Conservation (phyloP, 2,329 filamentous ascomycete genomes). For the Polychaeton citri region DNA sequence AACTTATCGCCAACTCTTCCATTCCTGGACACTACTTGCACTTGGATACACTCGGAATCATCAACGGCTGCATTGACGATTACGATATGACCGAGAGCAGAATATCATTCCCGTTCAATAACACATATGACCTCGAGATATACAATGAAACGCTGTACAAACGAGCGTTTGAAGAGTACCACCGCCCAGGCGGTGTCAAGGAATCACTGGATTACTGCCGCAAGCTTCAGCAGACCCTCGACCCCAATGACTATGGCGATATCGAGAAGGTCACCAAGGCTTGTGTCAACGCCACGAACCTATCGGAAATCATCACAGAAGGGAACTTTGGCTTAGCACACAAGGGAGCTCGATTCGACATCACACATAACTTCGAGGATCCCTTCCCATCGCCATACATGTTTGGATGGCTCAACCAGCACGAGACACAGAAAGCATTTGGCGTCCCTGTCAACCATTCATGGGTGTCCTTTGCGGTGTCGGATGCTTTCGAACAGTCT, state of each 20-base stretch:
- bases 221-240: slow-evolving; percentile 17
- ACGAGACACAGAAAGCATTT: slow-evolving; percentile 43
- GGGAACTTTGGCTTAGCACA: slow-evolving; percentile 30
- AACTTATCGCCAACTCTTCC: slow-evolving; percentile 37
- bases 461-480: slow-evolving; percentile 21
- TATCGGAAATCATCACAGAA: slow-evolving; percentile 30
- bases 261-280: slow-evolving; percentile 19
- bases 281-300: slow-evolving; percentile 21
- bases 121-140: slow-evolving; percentile 42
- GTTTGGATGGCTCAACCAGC: slow-evolving; percentile 43
- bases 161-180: slow-evolving; percentile 29
- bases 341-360: slow-evolving; percentile 43
- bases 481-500: slow-evolving; percentile 12
- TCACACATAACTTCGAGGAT: slow-evolving; percentile 35
- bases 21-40: slow-evolving; percentile 30
- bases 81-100: slow-evolving; percentile 5
- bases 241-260: slow-evolving; percentile 36
- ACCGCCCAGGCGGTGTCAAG: slow-evolving; percentile 36
- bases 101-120: slow-evolving; percentile 34
- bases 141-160: slow-evolving; percentile 45
- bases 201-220: slow-evolving; percentile 41
- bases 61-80: slow-evolving; percentile 44
- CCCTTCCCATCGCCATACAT: slow-evolving; percentile 32
- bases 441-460: slow-evolving; percentile 36
- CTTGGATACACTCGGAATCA: slow-evolving; percentile 38